Percentiles rank a stretch among this genome's conserved stretches.
Conservation (phyloP, 140 eudicot species). For the Stevia rebaudiana region DNA sequence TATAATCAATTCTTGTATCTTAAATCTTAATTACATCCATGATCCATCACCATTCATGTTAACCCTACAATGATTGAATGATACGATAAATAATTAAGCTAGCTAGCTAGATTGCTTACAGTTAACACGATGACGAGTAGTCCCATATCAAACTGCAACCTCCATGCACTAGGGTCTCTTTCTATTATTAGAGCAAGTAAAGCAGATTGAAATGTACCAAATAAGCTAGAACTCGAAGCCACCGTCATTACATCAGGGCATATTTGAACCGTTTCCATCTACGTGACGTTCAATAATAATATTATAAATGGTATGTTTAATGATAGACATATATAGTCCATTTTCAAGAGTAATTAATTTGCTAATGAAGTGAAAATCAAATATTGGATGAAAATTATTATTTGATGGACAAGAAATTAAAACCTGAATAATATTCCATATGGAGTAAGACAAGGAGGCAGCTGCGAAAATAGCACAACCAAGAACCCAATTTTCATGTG, state of each 20-base stretch:
- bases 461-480: slow-evolving; percentile 60
- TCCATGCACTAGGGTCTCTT: slow-evolving; percentile 67
- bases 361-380: no score
- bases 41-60: no score
- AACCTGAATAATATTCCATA: slow-evolving; percentile 80
- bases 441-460: slow-evolving; percentile 50
- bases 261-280: slow-evolving; percentile 49
- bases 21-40: background rate
- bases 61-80: no score
- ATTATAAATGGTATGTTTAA: no score
- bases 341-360: no score
- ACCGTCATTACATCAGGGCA: slow-evolving; percentile 65
- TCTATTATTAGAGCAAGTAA: slow-evolving; percentile 39
- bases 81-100: background rate
- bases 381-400: no score
- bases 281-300: no score
- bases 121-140: slow-evolving; percentile 61
- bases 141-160: slow-evolving; percentile 49
- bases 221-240: slow-evolving; percentile 52
- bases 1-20: background rate
- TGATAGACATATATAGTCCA: no score
- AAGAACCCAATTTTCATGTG: slow-evolving; percentile 59
- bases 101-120: slow-evolving; percentile 33
- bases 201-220: slow-evolving; percentile 68
- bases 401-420: background rate